These are phyloP conservation scores for Tephrocybe sp. DNA, from an alignment of 768 basidiomycete genomes.

Conservation along the genomic window DNA sequence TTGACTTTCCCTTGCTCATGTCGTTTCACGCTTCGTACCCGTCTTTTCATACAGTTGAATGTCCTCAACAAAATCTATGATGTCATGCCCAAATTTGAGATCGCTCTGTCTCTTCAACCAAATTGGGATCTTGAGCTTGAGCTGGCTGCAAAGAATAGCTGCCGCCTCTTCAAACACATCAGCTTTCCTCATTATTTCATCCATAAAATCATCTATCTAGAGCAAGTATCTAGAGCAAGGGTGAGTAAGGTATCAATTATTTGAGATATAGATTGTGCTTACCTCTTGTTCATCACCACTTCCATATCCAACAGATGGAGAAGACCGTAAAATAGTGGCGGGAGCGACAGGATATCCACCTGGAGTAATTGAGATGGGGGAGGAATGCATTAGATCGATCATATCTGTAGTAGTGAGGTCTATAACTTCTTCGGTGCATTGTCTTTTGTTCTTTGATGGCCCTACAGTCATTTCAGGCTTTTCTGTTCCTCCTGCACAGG, in stretches of 20 bases:
- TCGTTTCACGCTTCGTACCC: too few relatives aligned
- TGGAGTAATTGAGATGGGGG: neutral
- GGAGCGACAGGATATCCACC: neutral
- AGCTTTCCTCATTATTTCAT: neutral
- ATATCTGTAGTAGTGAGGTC: neutral
- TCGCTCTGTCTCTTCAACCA: neutral
- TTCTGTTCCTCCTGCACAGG: too few relatives aligned
- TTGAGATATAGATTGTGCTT: neutral
- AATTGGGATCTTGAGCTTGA: neutral
- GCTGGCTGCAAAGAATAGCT: neutral
- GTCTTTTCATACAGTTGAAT: too few relatives aligned
- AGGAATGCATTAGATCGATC: neutral
- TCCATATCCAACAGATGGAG: neutral
- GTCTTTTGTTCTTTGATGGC: too few relatives aligned
- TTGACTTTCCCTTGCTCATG: too few relatives aligned
- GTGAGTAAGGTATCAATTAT: neutral
- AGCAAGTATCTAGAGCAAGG: neutral
- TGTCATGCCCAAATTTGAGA: too few relatives aligned
- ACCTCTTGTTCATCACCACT: neutral
- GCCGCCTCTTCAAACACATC: neutral
- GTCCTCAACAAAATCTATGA: too few relatives aligned
- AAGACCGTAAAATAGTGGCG: neutral
- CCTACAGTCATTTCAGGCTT: too few relatives aligned
- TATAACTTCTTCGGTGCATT: neutral
- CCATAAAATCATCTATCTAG: neutral